These are phyloP conservation scores for Sambucus nigra DNA, from an alignment of 129 eudicot genomes.

Conservation along the genomic window DNA sequence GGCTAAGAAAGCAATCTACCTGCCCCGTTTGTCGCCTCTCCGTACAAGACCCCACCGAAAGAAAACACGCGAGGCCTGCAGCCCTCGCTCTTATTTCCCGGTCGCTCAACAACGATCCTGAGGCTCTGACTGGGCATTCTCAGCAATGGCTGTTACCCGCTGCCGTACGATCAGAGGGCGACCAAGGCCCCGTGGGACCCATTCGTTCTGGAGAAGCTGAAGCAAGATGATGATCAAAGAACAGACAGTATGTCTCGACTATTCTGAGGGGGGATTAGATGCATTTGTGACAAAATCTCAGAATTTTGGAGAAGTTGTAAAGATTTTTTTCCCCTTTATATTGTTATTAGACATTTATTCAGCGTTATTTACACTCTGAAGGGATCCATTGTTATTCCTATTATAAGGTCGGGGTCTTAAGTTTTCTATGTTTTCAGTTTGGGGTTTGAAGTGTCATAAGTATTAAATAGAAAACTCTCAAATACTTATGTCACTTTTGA, in stretches of 20 bases:
- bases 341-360: no score
- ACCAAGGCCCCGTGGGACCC: slow-evolving; percentile 19
- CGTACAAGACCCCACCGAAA: slow-evolving; percentile 26
- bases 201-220: slow-evolving; percentile 23
- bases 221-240: slow-evolving; percentile 26
- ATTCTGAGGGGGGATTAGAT: background rate
- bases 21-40: slow-evolving; percentile 95
- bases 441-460: no score
- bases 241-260: background rate
- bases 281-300: background rate
- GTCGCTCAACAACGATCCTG: slow-evolving; percentile 29
- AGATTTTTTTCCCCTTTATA: background rate
- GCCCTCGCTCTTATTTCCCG: slow-evolving; percentile 12
- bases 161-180: slow-evolving; percentile 20
- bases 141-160: slow-evolving; percentile 49
- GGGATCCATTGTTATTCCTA: no score
- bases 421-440: no score
- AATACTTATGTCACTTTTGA: no score
- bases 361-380: no score
- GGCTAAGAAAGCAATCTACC: slow-evolving; percentile 87
- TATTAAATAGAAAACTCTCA: no score
- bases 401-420: no score
- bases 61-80: slow-evolving; percentile 14
- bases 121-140: slow-evolving; percentile 36
- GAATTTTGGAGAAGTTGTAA: background rate